Evolutionary conservation across 352 stramenopile genomes (phyloP).

Genomic region (Elongisporangium anandrum): DNA sequence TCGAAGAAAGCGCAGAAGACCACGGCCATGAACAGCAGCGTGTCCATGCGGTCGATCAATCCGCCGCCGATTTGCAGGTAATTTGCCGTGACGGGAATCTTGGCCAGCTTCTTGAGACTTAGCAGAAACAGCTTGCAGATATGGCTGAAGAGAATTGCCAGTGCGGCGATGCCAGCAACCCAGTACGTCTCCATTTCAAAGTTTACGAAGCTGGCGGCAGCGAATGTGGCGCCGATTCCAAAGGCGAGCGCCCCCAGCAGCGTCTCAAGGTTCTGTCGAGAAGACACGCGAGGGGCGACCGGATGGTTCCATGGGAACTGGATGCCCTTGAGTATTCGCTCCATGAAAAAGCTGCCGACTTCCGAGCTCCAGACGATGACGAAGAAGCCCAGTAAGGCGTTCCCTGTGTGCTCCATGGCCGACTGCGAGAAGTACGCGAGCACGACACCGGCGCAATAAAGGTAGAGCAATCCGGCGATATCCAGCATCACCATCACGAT

Average conservation of each 20-base stretch:
- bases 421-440: slow-evolving; percentile 48
- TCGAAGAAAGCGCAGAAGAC: slow-evolving; percentile 53
- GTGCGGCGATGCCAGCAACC: slow-evolving; percentile 24
- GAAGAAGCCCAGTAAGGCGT: slow-evolving; percentile 41
- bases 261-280: slow-evolving; percentile 57
- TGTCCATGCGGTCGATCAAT: slow-evolving; percentile 54
- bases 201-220: slow-evolving; percentile 23
- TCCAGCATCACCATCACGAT: slow-evolving; percentile 52
- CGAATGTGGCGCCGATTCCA: slow-evolving; percentile 26
- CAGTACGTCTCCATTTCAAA: slow-evolving; percentile 27
- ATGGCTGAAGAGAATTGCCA: slow-evolving; percentile 38
- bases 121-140: slow-evolving; percentile 53
- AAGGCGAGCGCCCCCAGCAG: slow-evolving; percentile 38
- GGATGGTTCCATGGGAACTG: slow-evolving; percentile 58
- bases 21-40: slow-evolving; percentile 49
- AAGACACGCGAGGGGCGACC: slow-evolving; percentile 39
- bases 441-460: slow-evolving; percentile 35
- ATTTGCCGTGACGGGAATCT: slow-evolving; percentile 31
- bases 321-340: slow-evolving; percentile 34
- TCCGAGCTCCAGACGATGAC: slow-evolving; percentile 55
- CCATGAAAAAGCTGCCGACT: slow-evolving; percentile 45
- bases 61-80: slow-evolving; percentile 46
- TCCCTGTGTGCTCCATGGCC: slow-evolving; percentile 11
- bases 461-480: slow-evolving; percentile 41
- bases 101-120: slow-evolving; percentile 60